phyloP scores from a whole-genome alignment of 305 asterid genomes.

The Solanum hybrid region DNA sequence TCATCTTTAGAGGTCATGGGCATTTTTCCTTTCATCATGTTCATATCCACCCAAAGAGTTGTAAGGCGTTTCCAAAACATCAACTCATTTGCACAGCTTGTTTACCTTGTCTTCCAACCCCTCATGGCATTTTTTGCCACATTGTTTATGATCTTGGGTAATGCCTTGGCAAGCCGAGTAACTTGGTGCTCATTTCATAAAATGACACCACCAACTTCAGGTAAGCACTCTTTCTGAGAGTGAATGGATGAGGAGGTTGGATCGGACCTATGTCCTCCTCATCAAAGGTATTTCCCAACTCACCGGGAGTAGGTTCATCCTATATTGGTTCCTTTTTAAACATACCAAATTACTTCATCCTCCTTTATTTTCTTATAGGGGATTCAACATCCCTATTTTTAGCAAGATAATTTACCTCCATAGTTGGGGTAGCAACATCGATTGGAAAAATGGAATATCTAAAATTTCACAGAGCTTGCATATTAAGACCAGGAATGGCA shows the following conservation, averaged over 20 bases:
- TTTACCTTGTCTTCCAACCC: not conserved
- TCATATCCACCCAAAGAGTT: not conserved
- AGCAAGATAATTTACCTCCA: not conserved
- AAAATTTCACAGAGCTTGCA: not conserved
- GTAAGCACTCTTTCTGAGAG: not conserved
- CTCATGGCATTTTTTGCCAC: not conserved
- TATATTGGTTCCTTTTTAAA: not conserved
- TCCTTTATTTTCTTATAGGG: not conserved
- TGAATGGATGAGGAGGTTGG: not conserved
- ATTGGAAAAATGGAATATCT: not conserved
- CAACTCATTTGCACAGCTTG: not conserved
- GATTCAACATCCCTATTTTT: not conserved
- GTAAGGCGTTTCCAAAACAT: not conserved
- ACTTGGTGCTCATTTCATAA: not conserved
- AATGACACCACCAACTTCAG: not conserved
- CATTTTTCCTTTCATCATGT: not conserved
- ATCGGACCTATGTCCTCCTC: not conserved
- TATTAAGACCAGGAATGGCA: not conserved
- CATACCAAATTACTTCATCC: not conserved
- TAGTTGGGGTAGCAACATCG: not conserved
- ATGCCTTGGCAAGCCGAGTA: not conserved
- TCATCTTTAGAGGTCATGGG: not conserved
- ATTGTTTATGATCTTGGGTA: not conserved
- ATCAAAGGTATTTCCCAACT: not conserved
- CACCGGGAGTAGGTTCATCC: not conserved